Conservation (phyloP, 1,139 yeast species). For the Yamadazyma dendronema region DNA sequence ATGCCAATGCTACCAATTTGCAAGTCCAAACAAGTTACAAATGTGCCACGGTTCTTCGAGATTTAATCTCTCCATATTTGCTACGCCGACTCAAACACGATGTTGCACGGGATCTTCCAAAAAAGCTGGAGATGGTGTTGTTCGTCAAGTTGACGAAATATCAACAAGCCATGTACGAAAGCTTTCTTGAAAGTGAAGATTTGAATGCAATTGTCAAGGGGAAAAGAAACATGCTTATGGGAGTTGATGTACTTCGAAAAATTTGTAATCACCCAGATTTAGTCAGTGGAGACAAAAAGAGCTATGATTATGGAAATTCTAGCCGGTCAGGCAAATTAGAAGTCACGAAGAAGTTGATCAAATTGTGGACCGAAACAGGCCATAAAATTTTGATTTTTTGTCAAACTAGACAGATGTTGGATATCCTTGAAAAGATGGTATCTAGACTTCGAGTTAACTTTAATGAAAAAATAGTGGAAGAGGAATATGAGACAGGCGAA, state of each 20-base stretch:
- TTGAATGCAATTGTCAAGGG: slow-evolving; percentile 72
- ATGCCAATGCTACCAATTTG: slow-evolving; percentile 92
- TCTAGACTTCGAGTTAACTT: slow-evolving; percentile 25
- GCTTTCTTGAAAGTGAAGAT: slow-evolving; percentile 75
- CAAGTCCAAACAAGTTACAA: slow-evolving; percentile 97
- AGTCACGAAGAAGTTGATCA: slow-evolving; percentile 73
- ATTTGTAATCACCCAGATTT: slow-evolving; percentile 97
- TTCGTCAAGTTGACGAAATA: slow-evolving; percentile 80
- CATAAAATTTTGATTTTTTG: slow-evolving; percentile 82
- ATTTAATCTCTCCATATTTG: slow-evolving; percentile 84
- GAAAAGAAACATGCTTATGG: slow-evolving; percentile 76
- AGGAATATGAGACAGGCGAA: slow-evolving; percentile 11
- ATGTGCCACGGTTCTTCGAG: slow-evolving; percentile 89
- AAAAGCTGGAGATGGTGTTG: slow-evolving; percentile 88
- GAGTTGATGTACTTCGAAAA: slow-evolving; percentile 85
- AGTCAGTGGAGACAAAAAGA: slow-evolving; percentile 44
- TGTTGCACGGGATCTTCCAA: slow-evolving; percentile 95
- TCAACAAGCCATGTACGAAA: slow-evolving; percentile 73
- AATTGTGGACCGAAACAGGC: slow-evolving; percentile 73
- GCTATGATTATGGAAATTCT: slow-evolving; percentile 62
- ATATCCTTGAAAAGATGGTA: slow-evolving; percentile 69
- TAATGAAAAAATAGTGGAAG: slow-evolving; percentile 6
- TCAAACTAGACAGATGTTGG: slow-evolving; percentile 93
- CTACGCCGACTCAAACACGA: slow-evolving; percentile 85
- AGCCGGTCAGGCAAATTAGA: slow-evolving; percentile 85